Base-by-base conservation (phyloP, 163 green algal species). In the Chlamydomonas reinhardtii region DNA sequence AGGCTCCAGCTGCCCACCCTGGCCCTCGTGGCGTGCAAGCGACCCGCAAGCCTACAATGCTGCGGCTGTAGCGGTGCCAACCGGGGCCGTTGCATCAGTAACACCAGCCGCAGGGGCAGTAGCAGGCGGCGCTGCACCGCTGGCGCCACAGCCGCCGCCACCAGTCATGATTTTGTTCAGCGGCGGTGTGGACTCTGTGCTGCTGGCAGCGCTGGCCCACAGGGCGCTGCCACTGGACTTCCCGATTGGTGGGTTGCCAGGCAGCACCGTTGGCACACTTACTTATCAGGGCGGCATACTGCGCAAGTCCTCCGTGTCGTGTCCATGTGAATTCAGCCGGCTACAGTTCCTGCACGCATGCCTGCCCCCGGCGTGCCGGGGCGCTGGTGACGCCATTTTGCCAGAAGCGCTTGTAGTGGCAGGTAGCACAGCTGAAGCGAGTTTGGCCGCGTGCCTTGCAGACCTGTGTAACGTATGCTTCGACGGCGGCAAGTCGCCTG, bases 401-500 rank as follows among this genome's bases (percentile, higher is more conserved):
- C n/a, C n/a, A n/a, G n/a, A n/a, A n/a, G n/a, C n/a, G n/a, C n/a
- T n/a, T n/a, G n/a, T n/a, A n/a, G n/a, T n/a, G n/a, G n/a, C n/a
- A n/a, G n/a, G n/a, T n/a, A n/a, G n/a, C n/a, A n/a, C n/a, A n/a
- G n/a, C 39, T 48, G 39, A 5, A 5, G 39, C 39, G 39, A 14
- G 39, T 48, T 8, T 8, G 39, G 39, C 39, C 39, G 39, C 39
- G 39, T 48, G 39, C 8, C 5, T 8, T 48, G 39, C 99, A 27
- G 97, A 99, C 75, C 92, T 99, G 17, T 89, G 91, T 39, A 98
- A 96, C 43, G 91, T 99, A 4, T 99, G 97, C 82, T 99, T 99
- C 89, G 95, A 93, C 24, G 56, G 27, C n/a, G 95, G 95, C 29
- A 34, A 56, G 14, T 97, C 94, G 0, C 95, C 97, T 2, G 97